Percentiles rank a stretch among this genome's conserved stretches.
Conservation (phyloP, 352 stramenopile species). For the Globisporangium rhizosaccharum region DNA sequence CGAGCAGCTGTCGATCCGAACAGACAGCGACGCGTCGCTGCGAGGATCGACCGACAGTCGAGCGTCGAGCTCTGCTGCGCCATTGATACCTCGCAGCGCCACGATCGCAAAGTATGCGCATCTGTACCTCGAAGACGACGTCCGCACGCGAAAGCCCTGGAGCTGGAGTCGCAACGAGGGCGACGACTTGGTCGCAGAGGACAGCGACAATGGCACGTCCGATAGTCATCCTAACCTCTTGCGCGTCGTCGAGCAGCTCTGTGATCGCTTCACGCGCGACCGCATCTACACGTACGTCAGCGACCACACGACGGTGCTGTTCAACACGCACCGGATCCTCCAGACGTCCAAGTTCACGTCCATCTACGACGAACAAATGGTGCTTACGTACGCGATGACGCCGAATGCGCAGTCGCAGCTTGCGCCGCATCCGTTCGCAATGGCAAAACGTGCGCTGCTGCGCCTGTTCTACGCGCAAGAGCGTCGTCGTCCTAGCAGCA, state of each 20-base stretch:
- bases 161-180: slow-evolving; percentile 31
- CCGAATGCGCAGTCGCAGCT: slow-evolving; percentile 29
- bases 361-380: slow-evolving; percentile 79
- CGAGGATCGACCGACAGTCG: background rate
- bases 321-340: slow-evolving; percentile 71
- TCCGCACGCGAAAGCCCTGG: slow-evolving; percentile 50
- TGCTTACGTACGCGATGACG: slow-evolving; percentile 53
- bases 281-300: slow-evolving; percentile 60
- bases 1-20: slow-evolving; percentile 33
- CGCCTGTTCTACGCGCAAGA: slow-evolving; percentile 32
- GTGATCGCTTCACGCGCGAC: slow-evolving; percentile 34
- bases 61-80: background rate
- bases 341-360: slow-evolving; percentile 74
- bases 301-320: slow-evolving; percentile 53
- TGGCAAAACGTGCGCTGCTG: slow-evolving; percentile 59
- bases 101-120: slow-evolving; percentile 79
- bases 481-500: background rate
- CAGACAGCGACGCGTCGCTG: background rate
- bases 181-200: slow-evolving; percentile 34
- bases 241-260: slow-evolving; percentile 17
- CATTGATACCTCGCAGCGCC: slow-evolving; percentile 53
- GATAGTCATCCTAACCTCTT: background rate
- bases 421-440: slow-evolving; percentile 64
- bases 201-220: background rate
- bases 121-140: slow-evolving; percentile 63